phyloP scores from a whole-genome alignment of 139 green algal species.

The Yamagishiella unicocca region DNA sequence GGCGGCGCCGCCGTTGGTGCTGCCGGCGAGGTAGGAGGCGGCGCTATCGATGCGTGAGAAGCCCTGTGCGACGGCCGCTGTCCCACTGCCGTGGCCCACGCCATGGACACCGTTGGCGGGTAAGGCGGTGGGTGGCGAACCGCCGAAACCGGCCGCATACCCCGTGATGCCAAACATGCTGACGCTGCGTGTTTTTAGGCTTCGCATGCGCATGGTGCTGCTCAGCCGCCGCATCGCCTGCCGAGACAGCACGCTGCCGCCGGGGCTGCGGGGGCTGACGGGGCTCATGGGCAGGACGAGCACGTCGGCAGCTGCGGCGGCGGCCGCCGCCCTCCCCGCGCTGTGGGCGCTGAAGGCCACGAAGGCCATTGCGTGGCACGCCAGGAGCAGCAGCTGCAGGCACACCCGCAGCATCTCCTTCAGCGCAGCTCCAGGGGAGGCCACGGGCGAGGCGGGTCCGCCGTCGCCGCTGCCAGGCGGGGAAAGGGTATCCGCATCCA shows the following conservation, averaged over 20 bases:
- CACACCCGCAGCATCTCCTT: constrained; percentile 8
- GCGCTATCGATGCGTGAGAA: neutral
- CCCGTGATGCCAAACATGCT: constrained; percentile 36
- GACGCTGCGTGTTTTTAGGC: constrained; percentile 17
- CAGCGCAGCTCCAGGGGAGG: neutral
- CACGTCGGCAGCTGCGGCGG: neutral
- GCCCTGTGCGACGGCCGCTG: no score
- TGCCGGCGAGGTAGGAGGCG: neutral
- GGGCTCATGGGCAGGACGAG: neutral
- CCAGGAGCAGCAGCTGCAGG: constrained; percentile 39
- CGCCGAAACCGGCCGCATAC: no score
- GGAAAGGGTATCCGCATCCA: no score
- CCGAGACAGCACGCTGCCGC: constrained; percentile 24
- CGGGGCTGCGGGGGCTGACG: constrained; percentile 28
- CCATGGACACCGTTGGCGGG: no score
- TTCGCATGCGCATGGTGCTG: constrained; percentile 44
- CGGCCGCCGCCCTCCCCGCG: neutral
- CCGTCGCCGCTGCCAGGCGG: neutral
- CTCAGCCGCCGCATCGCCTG: constrained; percentile 39
- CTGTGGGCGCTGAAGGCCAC: constrained; percentile 22
- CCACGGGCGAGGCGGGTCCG: neutral
- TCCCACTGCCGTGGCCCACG: no score
- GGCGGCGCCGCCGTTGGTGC: neutral
- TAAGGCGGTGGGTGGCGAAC: no score
- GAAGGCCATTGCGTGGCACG: constrained; percentile 38